Conservation (phyloP, 495 filamentous ascomycete genomes). For the Parachaetomium inaequale region DNA sequence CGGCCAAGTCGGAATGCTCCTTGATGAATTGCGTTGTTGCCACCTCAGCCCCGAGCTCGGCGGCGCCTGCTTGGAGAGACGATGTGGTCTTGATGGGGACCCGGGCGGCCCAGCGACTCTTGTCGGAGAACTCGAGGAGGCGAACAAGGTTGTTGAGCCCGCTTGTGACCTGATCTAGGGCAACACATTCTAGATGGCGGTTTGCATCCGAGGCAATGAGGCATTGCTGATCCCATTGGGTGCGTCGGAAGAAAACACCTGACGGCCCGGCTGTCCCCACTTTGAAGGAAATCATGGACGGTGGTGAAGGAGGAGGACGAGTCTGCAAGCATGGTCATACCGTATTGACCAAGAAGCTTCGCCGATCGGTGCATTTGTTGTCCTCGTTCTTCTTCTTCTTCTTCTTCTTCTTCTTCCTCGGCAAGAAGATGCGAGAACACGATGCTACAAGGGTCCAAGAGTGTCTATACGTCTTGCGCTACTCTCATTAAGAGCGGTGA, state of each 20-base stretch:
- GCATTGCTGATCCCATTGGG: slow-evolving; percentile 1
- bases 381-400: too few species aligned
- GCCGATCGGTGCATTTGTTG: too few species aligned
- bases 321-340: not conserved
- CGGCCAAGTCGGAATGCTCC: slow-evolving; percentile 12
- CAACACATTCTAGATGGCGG: not conserved
- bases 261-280: not conserved
- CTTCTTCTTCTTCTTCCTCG: too few species aligned
- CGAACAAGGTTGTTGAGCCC: slow-evolving; percentile 7
- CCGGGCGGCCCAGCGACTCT: not conserved
- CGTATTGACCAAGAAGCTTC: too few species aligned
- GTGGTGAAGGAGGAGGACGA: not conserved
- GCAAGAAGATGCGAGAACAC: too few species aligned
- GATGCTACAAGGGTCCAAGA: too few species aligned
- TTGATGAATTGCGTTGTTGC: slow-evolving; percentile 3
- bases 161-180: slow-evolving; percentile 1
- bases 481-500: too few species aligned
- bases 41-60: slow-evolving; percentile 2
- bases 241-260: slow-evolving; percentile 3
- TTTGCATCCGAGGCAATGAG: slow-evolving; percentile 1
- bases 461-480: too few species aligned
- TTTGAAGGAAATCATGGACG: not conserved
- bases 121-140: slow-evolving; percentile 4
- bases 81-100: not conserved
- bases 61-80: not conserved